Evolutionary conservation across 2,329 filamentous ascomycete genomes (phyloP).

Genomic region (Hypoxylon sp.): DNA sequence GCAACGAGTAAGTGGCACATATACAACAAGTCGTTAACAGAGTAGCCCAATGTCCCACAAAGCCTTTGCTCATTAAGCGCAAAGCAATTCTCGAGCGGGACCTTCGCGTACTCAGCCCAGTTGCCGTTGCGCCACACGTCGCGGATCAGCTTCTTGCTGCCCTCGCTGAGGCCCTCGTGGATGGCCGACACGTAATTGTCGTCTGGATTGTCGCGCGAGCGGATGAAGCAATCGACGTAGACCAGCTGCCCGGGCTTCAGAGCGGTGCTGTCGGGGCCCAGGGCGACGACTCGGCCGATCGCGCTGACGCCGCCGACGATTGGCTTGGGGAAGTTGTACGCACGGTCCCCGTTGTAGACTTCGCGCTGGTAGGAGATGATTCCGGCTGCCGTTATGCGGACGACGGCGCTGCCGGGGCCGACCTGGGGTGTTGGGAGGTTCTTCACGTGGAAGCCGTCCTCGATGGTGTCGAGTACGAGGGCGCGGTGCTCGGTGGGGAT

Average conservation of each 20-base stretch:
- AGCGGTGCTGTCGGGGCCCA: conserved; percentile 54
- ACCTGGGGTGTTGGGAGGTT: conserved; percentile 54
- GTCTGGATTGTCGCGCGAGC: conserved; percentile 54
- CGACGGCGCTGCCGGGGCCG: conserved; percentile 57
- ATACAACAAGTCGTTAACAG: conserved; percentile 56
- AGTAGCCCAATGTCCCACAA: conserved; percentile 57
- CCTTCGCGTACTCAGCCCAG: conserved; percentile 55
- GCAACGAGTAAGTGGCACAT: conserved; percentile 58
- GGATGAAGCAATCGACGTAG: conserved; percentile 54
- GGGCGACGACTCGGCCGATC: conserved; percentile 55
- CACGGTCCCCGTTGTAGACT: conserved; percentile 58
- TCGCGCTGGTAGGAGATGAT: conserved; percentile 60
- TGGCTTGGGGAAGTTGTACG: conserved; percentile 51
- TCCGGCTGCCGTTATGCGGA: conserved; percentile 57
- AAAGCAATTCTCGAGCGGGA: conserved; percentile 57
- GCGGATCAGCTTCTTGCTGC: conserved; percentile 49
- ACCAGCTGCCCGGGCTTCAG: conserved; percentile 55
- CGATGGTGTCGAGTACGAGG: conserved; percentile 50
- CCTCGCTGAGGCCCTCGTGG: conserved; percentile 49
- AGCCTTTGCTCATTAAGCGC: conserved; percentile 54
- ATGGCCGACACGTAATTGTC: conserved; percentile 52
- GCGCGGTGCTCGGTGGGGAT: conserved; percentile 47
- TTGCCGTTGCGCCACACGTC: conserved; percentile 55
- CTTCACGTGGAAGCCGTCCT: conserved; percentile 51
- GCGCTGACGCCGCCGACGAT: conserved; percentile 51